These are phyloP conservation scores for Geotrichum fermentans DNA, from an alignment of 1,139 yeast genomes.

Conservation along the genomic window DNA sequence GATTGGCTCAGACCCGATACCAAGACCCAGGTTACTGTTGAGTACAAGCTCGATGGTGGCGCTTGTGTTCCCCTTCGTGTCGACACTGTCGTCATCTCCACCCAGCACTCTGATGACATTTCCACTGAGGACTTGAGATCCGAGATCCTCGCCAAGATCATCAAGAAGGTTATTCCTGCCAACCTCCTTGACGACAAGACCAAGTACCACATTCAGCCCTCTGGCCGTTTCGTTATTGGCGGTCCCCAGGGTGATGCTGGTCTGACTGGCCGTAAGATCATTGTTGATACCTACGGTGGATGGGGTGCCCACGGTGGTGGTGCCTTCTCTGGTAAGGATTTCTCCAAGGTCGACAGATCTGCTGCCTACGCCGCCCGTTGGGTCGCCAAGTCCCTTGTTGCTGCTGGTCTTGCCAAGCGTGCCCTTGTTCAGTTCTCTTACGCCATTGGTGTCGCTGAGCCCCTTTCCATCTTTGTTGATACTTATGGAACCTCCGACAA, in stretches of 20 bases:
- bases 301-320: constrained; percentile 99
- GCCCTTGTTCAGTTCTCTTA: constrained; percentile 97
- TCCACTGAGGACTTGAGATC: constrained; percentile 85
- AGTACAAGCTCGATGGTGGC: constrained; percentile 89
- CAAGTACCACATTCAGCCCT: constrained; percentile 96
- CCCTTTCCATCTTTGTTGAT: constrained; percentile 94
- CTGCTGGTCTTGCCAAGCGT: constrained; percentile 94
- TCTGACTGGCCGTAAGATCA: constrained; percentile 98
- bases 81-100: constrained; percentile 94
- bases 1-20: constrained; percentile 99
- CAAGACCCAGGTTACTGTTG: constrained; percentile 98
- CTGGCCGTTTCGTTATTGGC: constrained; percentile 99
- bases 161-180: constrained; percentile 89
- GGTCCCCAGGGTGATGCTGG: constrained; percentile 99
- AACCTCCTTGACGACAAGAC: constrained; percentile 91
- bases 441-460: constrained; percentile 99
- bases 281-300: constrained; percentile 99
- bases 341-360: constrained; percentile 99
- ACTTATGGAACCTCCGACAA: constrained; percentile 95
- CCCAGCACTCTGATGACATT: constrained; percentile 96
- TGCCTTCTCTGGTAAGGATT: constrained; percentile 99
- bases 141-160: constrained; percentile 69
- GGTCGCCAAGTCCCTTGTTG: constrained; percentile 97
- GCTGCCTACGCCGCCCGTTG: constrained; percentile 99
- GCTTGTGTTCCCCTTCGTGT: constrained; percentile 94